Evolutionary conservation across 2,329 filamentous ascomycete genomes (phyloP).

Genomic region (Fusarium goolgardi): DNA sequence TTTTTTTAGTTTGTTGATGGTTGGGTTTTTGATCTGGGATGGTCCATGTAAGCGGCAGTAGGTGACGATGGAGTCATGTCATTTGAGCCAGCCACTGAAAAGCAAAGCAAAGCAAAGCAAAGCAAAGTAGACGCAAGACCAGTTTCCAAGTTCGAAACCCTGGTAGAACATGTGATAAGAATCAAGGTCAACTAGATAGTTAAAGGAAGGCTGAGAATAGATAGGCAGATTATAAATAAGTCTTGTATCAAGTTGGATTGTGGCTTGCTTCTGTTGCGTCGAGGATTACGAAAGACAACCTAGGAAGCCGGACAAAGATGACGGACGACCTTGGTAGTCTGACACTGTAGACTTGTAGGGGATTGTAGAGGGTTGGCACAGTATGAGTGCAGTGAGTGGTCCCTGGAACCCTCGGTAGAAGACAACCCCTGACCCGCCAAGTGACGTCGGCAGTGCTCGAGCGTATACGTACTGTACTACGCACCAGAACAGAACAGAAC

Average conservation of each 20-base stretch:
- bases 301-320: background rate
- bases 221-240: slow-evolving; percentile 4
- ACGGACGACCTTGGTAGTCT: too few species aligned
- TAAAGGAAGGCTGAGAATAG: slow-evolving; percentile 27
- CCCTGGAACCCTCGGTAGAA: slow-evolving; percentile 20
- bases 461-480: background rate
- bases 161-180: slow-evolving; percentile 21
- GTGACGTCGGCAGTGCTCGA: slow-evolving; percentile 43
- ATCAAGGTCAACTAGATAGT: slow-evolving; percentile 18
- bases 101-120: background rate
- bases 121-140: slow-evolving; percentile 6
- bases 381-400: slow-evolving; percentile 1
- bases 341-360: slow-evolving; percentile 6
- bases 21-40: slow-evolving; percentile 14
- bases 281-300: slow-evolving; percentile 19
- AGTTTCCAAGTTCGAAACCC: slow-evolving; percentile 5
- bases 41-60: slow-evolving; percentile 24
- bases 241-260: slow-evolving; percentile 1
- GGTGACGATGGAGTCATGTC: slow-evolving; percentile 10
- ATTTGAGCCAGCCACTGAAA: background rate
- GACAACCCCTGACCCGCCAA: slow-evolving; percentile 34
- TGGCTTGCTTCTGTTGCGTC: slow-evolving; percentile 20
- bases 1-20: slow-evolving; percentile 12
- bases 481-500: background rate
- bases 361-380: background rate